phyloP scores from a whole-genome alignment of 192 early-diverging fungal species.

The Pilobolus umbonatus region DNA sequence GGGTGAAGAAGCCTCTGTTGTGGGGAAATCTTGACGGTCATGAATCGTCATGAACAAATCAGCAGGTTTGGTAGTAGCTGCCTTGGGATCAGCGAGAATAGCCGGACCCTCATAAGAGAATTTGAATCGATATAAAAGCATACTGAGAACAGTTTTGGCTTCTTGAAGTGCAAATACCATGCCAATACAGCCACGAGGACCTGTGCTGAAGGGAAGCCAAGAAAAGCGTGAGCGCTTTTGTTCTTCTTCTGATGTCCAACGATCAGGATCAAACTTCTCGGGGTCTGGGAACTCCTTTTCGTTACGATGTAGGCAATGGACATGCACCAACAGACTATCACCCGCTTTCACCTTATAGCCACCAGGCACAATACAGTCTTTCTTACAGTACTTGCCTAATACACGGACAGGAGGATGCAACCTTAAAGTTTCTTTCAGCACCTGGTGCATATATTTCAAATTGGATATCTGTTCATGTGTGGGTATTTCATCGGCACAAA shows the following conservation, averaged over 20 bases:
- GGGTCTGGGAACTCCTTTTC: conserved; percentile 23
- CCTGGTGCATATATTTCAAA: conserved; percentile 14
- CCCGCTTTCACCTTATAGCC: conserved; percentile 20
- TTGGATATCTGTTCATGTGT: conserved; percentile 18
- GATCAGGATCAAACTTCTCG: conserved; percentile 27
- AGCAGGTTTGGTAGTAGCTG: conserved; percentile 33
- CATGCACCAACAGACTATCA: background rate
- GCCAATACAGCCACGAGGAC: conserved; percentile 35
- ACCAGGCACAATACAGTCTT: conserved; percentile 27
- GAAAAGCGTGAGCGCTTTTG: conserved; percentile 20
- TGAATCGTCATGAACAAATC: conserved; percentile 29
- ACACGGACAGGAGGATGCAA: conserved; percentile 21
- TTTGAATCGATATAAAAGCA: conserved; percentile 41
- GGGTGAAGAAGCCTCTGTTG: background rate
- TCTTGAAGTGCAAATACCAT: conserved; percentile 53
- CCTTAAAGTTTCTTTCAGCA: conserved; percentile 26
- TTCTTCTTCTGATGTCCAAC: conserved; percentile 29
- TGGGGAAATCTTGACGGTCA: conserved; percentile 22
- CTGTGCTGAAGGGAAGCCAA: conserved; percentile 36
- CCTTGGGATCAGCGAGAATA: conserved; percentile 23
- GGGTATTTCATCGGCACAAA: conserved; percentile 13
- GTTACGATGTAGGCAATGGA: conserved; percentile 19
- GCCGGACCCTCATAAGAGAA: conserved; percentile 29
- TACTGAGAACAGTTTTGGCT: conserved; percentile 44
- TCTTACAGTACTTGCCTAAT: conserved; percentile 21